Evolutionary conservation across 441 rosid genomes (phyloP).

Genomic region (Adansonia grandidieri): DNA sequence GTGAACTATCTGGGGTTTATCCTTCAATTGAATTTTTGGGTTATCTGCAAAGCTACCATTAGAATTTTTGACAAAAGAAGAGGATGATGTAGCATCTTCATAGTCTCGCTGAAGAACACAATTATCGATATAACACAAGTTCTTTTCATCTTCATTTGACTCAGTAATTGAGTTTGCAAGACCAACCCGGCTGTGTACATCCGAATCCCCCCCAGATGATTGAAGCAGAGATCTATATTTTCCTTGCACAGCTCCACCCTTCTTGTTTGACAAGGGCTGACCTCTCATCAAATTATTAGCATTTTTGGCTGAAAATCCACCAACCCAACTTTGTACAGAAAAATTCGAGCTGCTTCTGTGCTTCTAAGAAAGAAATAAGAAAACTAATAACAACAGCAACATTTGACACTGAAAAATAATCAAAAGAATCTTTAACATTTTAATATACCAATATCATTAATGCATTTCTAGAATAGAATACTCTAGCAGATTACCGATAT

Average conservation of each 20-base stretch:
- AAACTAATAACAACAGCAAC: constrained; percentile 12
- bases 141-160: constrained; percentile 36
- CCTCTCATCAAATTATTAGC: constrained; percentile 37
- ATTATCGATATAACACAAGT: constrained; percentile 26
- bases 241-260: constrained; percentile 35
- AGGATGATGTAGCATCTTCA: constrained; percentile 26
- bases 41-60: constrained; percentile 32
- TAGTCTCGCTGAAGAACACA: constrained; percentile 35
- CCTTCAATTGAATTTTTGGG: constrained; percentile 26
- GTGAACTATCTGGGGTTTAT: constrained; percentile 40
- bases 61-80: constrained; percentile 30
- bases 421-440: background rate
- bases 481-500: background rate
- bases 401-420: background rate
- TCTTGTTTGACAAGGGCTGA: constrained; percentile 38
- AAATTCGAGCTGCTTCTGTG: constrained; percentile 58
- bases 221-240: constrained; percentile 37
- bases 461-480: background rate
- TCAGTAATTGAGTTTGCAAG: constrained; percentile 32
- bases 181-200: constrained; percentile 24
- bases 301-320: constrained; percentile 52
- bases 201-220: constrained; percentile 34
- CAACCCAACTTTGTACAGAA: constrained; percentile 54
- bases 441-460: background rate
- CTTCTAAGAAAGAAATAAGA: constrained; percentile 42